Base-by-base conservation (phyloP, 257 asterid genomes). In the Galeopsis tetrahit region DNA sequence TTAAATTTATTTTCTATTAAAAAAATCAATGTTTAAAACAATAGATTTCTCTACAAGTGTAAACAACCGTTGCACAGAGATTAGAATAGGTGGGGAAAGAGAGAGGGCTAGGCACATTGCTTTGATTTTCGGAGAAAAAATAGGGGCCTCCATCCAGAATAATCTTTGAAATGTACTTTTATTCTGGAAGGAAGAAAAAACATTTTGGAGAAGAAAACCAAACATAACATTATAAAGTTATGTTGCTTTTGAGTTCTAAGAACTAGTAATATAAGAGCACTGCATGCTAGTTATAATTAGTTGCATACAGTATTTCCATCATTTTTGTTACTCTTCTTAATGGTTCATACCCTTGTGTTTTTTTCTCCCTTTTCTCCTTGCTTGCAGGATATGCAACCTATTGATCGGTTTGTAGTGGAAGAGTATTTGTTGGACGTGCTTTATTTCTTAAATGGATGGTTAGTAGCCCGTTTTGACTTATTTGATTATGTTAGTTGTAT, bases 341-440 rank as follows among this genome's bases (percentile, higher is more conserved):
- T 70, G 70, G 78, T 78, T 68, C 58, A 34, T 78, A 55, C 62
- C 10, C 38, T 35, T 52, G 10, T 52, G 58, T 52, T 52, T 15
- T 15, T 1, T 17, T 52, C 48, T 14, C 11, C 10, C 5, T 67
- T 57, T 5, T 75, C 61, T 36, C 71, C 36, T 61, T 69, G 56
- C 42, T 65, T 55, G 83, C 94, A 95, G 99, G 96, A 90, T 78
- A 73, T 91, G 82, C 96, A 85, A 75, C 94, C 96, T 57, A 84
- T 95, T 48, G 99, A 95, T 80, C 96, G 96, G 63, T 90, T 88
- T 48, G 90, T 95, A 40, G 98, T 88, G 79, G 99, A 95, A 84
- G 99, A 95, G 81, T 95, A 92, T 84, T 70, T 95, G 79, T 74
- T 95, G 90, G 99, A 95, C 60, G 96, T 92, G 80, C 97, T 95